A percentile compares a stretch with the other conserved stretches of the same genome.
phyloP scores from a whole-genome alignment of 2,329 filamentous ascomycete species.

The Passalora sequoiae region DNA sequence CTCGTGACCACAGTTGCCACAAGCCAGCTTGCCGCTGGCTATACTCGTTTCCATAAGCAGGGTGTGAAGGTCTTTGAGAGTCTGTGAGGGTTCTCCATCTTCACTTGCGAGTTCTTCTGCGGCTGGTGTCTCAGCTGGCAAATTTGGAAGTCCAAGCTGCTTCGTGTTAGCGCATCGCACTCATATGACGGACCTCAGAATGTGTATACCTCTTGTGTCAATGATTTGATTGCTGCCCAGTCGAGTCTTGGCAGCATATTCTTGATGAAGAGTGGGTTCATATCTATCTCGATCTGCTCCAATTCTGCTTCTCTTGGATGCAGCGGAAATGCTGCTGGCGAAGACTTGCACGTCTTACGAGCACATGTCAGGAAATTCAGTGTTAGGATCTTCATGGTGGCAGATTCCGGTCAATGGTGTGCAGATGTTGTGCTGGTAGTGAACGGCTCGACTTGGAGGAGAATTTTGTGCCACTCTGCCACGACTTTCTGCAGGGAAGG shows the following conservation, averaged over 20 bases:
- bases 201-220: slow-evolving; percentile 64
- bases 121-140: slow-evolving; percentile 48
- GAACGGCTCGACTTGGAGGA: background rate
- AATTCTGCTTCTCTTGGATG: slow-evolving; percentile 91
- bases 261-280: slow-evolving; percentile 73
- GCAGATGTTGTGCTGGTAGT: background rate
- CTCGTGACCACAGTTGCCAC: slow-evolving; percentile 86
- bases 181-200: background rate
- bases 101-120: slow-evolving; percentile 46
- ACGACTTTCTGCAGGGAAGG: no score
- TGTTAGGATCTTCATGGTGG: slow-evolving; percentile 85
- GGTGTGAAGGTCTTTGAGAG: slow-evolving; percentile 71
- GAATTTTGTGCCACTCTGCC: no score
- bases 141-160: slow-evolving; percentile 71
- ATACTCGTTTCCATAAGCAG: slow-evolving; percentile 87
- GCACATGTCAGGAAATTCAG: slow-evolving; percentile 97
- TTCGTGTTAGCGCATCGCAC: background rate
- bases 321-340: slow-evolving; percentile 74
- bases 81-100: slow-evolving; percentile 59
- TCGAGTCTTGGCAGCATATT: slow-evolving; percentile 85
- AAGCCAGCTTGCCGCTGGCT: slow-evolving; percentile 80
- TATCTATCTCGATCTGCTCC: slow-evolving; percentile 72
- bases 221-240: slow-evolving; percentile 73
- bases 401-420: background rate
- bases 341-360: slow-evolving; percentile 86